Conservation (phyloP, 352 stramenopile species). For the Phytopythium mirpurense region DNA sequence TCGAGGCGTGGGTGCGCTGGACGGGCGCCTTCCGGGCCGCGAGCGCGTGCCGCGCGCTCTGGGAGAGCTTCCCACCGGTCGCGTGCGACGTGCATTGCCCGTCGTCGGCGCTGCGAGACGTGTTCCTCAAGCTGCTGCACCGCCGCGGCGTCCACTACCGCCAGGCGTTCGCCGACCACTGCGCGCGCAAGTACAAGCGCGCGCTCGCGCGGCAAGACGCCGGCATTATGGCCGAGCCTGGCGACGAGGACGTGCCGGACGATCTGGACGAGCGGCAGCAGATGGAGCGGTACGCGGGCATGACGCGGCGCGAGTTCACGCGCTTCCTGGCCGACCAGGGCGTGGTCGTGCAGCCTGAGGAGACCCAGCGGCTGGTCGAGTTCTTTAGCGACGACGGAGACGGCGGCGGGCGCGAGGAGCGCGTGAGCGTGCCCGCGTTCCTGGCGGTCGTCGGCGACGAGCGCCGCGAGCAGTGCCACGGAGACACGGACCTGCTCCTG, state of each 20-base stretch:
- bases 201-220: conserved; percentile 43
- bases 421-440: conserved; percentile 61
- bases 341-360: conserved; percentile 74
- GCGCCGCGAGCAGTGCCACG: conserved; percentile 50
- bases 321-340: conserved; percentile 61
- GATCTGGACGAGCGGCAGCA: conserved; percentile 63
- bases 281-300: conserved; percentile 44
- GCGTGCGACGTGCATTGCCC: conserved; percentile 88
- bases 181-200: conserved; percentile 50
- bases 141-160: conserved; percentile 85
- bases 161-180: conserved; percentile 69
- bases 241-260: conserved; percentile 47
- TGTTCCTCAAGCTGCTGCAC: conserved; percentile 90
- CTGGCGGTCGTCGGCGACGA: conserved; percentile 78
- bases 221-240: no score
- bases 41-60: conserved; percentile 62
- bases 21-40: conserved; percentile 52
- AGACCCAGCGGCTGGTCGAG: conserved; percentile 76
- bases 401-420: conserved; percentile 11
- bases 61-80: conserved; percentile 81
- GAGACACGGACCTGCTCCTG: conserved; percentile 73
- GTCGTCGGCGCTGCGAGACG: conserved; percentile 80
- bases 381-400: conserved; percentile 84
- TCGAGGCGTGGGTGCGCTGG: conserved; percentile 85
- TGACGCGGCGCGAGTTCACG: conserved; percentile 49